These are phyloP conservation scores for Elsinoe fawcettii DNA, from an alignment of 2,329 filamentous ascomycete genomes.

Conservation along the genomic window DNA sequence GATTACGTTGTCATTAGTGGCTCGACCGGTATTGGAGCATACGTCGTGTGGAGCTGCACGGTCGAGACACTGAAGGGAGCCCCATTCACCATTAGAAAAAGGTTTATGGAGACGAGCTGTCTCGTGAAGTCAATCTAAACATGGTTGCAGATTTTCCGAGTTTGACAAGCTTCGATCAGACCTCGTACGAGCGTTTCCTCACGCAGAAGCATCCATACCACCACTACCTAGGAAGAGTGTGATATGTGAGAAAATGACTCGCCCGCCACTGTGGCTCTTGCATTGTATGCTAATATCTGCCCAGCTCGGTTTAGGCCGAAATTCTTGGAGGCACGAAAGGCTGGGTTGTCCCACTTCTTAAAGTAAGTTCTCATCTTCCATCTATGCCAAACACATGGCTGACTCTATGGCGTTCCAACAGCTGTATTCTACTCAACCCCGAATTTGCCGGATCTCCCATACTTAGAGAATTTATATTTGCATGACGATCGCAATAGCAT, in stretches of 20 bases:
- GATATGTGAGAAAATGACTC: slow-evolving; percentile 58
- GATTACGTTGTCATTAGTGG: slow-evolving; percentile 56
- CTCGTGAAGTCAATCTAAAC: background rate
- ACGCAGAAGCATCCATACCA: slow-evolving; percentile 80
- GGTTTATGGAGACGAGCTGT: slow-evolving; percentile 31
- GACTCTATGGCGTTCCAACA: slow-evolving; percentile 32
- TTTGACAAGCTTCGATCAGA: slow-evolving; percentile 74
- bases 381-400: slow-evolving; percentile 16
- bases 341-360: slow-evolving; percentile 83
- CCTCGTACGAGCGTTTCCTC: slow-evolving; percentile 72
- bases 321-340: slow-evolving; percentile 77
- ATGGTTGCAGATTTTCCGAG: slow-evolving; percentile 65
- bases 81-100: slow-evolving; percentile 38
- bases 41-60: slow-evolving; percentile 88
- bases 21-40: slow-evolving; percentile 63
- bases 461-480: slow-evolving; percentile 81
- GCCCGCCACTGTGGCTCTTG: slow-evolving; percentile 1
- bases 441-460: slow-evolving; percentile 90
- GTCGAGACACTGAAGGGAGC: slow-evolving; percentile 71
- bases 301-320: slow-evolving; percentile 62
- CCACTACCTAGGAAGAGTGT: slow-evolving; percentile 83
- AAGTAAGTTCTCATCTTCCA: slow-evolving; percentile 54
- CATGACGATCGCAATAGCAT: slow-evolving; percentile 11
- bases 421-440: slow-evolving; percentile 84
- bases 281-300: slow-evolving; percentile 5